These are phyloP conservation scores for Geotrichum histeridarum DNA, from an alignment of 1,139 yeast species.

Conservation along the genomic window DNA sequence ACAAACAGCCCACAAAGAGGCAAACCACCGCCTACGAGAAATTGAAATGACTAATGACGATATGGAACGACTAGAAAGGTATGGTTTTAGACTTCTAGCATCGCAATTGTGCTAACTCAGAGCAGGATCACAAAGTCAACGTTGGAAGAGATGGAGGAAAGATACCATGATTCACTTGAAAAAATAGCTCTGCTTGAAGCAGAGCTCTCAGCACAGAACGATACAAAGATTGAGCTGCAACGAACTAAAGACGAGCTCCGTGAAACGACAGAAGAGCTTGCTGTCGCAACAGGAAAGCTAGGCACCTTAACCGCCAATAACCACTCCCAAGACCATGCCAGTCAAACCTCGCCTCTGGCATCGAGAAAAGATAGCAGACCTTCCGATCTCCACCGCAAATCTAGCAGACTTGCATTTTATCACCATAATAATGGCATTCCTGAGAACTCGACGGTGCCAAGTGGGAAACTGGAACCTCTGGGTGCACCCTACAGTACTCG, in stretches of 20 bases:
- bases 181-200: conserved; percentile 37
- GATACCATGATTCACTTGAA: conserved; percentile 34
- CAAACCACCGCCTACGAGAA: conserved; percentile 32
- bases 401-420: conserved; percentile 1
- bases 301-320: conserved; percentile 22
- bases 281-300: conserved; percentile 23
- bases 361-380: not conserved
- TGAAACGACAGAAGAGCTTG: conserved; percentile 35
- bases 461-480: not conserved
- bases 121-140: conserved; percentile 32
- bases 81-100: not conserved
- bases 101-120: conserved; percentile 6
- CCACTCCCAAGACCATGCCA: not conserved
- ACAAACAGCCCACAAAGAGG: conserved; percentile 29
- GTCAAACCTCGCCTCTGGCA: not conserved
- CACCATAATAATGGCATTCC: not conserved
- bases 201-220: conserved; percentile 32
- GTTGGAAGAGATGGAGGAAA: conserved; percentile 33
- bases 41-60: conserved; percentile 40
- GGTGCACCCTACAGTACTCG: not conserved
- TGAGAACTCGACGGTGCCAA: not conserved
- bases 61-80: conserved; percentile 36
- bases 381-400: conserved; percentile 1
- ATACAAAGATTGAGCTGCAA: conserved; percentile 32
- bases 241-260: conserved; percentile 36